Evolutionary conservation across 2,329 filamentous ascomycete species (phyloP).

Genomic region (Clarireedia sp.): DNA sequence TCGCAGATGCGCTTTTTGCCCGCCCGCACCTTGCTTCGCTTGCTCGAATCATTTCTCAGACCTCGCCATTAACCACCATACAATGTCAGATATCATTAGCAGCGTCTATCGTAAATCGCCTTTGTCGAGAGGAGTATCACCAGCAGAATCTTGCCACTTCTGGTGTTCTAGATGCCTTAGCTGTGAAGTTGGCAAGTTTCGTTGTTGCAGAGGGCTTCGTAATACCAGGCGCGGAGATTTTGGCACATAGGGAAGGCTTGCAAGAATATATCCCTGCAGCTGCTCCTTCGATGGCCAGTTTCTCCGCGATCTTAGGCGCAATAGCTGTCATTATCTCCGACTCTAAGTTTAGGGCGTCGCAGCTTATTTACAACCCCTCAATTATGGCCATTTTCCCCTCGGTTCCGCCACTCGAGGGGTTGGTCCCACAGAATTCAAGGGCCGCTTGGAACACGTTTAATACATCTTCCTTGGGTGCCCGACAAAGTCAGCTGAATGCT

Average conservation of each 20-base stretch:
- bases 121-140: constrained; percentile 63
- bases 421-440: constrained; percentile 39
- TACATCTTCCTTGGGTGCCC: constrained; percentile 37
- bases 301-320: constrained; percentile 68
- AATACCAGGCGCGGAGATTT: constrained; percentile 53
- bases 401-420: constrained; percentile 39
- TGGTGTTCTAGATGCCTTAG: constrained; percentile 71
- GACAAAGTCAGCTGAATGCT: constrained; percentile 38
- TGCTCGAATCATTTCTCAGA: constrained; percentile 55
- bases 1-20: constrained; percentile 60
- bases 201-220: constrained; percentile 61
- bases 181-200: constrained; percentile 63
- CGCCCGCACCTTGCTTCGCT: constrained; percentile 54
- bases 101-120: constrained; percentile 44
- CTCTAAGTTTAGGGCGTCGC: constrained; percentile 69
- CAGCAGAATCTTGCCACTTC: constrained; percentile 63
- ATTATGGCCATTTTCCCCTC: constrained; percentile 63
- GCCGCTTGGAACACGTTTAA: constrained; percentile 47
- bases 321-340: constrained; percentile 68
- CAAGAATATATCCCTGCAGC: constrained; percentile 52
- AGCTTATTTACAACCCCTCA: constrained; percentile 60
- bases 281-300: constrained; percentile 48
- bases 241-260: constrained; percentile 46
- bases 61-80: constrained; percentile 41
- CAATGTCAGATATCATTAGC: constrained; percentile 57